Evolutionary conservation across 148 eudicot species (phyloP), one percentile per base, ranked within the genome.

Genomic region (Pouteria glomerata): DNA sequence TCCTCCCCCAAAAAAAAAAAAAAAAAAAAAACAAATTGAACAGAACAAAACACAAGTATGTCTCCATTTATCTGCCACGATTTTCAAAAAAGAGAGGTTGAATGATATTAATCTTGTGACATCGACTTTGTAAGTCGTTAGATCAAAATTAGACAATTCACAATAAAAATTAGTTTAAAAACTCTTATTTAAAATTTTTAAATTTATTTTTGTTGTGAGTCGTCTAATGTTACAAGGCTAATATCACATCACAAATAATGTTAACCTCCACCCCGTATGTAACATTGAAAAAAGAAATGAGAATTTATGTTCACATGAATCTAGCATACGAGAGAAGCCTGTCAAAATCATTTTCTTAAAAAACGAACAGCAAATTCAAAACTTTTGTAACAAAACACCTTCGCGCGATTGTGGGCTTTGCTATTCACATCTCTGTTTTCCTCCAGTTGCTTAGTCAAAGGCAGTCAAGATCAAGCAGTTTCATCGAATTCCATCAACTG

Each of bases 401-500:
- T 23, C 58, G 0, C n/a, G n/a, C n/a, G n/a, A n/a, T n/a, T n/a
- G n/a, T n/a, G n/a, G 44, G 10, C 10, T 5, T 30, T 3, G 15
- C 16, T 12, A 48, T 30, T 19, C 50, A 66, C 70, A 15, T 15
- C 7, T 1, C 63, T 6, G 19, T 39, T 29, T 7, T 26, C 41
- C 16, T 37, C 4, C 14, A 27, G 33, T 45, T 51, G n/a, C 33
- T 4, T 45, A 26, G 12, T 18, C 50, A 55, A n/a, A 37, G 16
- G 6, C 21, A 14, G n/a, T 27, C 30, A 23, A 68, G 44, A 26
- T 70, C 61, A 69, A 27, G 16, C 19, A 14, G 59, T 14, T 69
- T 41, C 37, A 26, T 53, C 50, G 11, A 57, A 70, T 19, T 16
- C 51, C 63, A 70, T 39, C 37, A 57, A 41, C 73, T 70, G 34